Evolutionary conservation across 2,329 filamentous ascomycete genomes (phyloP).

Genomic region (Trichoderma hamatum): DNA sequence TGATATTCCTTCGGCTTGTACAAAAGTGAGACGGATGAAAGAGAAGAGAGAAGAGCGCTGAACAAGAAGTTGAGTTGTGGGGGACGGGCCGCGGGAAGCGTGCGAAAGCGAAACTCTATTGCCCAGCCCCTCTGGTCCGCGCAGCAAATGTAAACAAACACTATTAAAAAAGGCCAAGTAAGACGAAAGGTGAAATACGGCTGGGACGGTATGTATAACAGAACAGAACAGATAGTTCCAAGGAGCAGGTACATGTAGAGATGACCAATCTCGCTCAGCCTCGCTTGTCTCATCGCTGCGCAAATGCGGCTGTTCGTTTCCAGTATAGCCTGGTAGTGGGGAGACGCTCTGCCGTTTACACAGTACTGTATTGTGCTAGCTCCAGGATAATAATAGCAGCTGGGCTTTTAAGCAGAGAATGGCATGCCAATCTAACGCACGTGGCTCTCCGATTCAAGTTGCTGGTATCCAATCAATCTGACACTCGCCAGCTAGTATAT

Average conservation of each 20-base stretch:
- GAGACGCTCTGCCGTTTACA: background rate
- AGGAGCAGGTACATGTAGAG: background rate
- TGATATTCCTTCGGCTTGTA: background rate
- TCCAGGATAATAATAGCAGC: background rate
- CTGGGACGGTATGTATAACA: background rate
- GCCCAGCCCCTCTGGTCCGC: background rate
- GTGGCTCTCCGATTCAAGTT: background rate
- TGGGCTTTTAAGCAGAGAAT: too few species aligned
- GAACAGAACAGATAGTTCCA: background rate
- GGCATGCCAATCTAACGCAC: background rate
- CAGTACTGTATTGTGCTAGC: background rate
- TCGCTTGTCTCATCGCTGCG: background rate
- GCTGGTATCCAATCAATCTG: slow-evolving; percentile 3
- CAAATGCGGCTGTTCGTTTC: background rate
- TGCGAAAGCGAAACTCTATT: background rate
- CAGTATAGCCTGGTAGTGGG: background rate
- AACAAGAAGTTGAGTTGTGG: background rate
- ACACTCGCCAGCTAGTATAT: background rate
- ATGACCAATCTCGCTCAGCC: slow-evolving; percentile 16
- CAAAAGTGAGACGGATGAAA: background rate
- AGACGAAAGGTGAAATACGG: background rate
- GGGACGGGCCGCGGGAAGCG: background rate
- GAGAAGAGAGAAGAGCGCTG: background rate
- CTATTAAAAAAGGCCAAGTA: background rate
- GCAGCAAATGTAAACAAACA: background rate